Evolutionary conservation across 371 early-diverging fungal species (phyloP).

Genomic region (Vairimorpha necatrix): DNA sequence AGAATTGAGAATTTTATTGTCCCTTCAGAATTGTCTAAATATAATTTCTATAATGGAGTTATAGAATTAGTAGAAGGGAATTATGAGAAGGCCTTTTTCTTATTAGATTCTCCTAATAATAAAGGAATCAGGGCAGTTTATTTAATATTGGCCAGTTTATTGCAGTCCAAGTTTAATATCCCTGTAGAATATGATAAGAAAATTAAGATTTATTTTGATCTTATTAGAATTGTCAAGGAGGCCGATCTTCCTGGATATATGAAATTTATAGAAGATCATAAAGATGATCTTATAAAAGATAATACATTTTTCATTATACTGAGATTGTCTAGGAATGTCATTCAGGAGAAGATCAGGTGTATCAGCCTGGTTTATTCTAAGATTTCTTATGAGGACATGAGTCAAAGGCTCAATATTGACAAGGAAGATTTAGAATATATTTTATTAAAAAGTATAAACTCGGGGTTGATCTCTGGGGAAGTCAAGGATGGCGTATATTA

Average conservation of each 20-base stretch:
- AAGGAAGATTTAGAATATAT: conserved; percentile 30
- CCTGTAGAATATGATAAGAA: conserved; percentile 20
- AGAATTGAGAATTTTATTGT: conserved; percentile 12
- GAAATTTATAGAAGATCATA: conserved; percentile 23
- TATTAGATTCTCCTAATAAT: conserved; percentile 19
- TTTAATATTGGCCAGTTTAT: conserved; percentile 41
- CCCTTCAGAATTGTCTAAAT: conserved; percentile 31
- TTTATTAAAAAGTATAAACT: conserved; percentile 26
- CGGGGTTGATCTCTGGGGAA: conserved; percentile 21
- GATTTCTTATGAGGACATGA: conserved; percentile 41
- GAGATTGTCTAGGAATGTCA: conserved; percentile 36
- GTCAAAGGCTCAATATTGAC: conserved; percentile 16
- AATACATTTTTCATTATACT: conserved; percentile 39
- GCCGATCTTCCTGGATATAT: conserved; percentile 30
- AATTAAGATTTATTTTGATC: conserved; percentile 33
- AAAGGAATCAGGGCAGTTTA: conserved; percentile 15
- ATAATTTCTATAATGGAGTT: conserved; percentile 46
- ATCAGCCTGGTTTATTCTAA: conserved; percentile 37
- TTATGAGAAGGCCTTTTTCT: conserved; percentile 19
- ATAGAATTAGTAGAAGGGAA: conserved; percentile 39
- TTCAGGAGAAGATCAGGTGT: conserved; percentile 51
- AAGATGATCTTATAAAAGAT: conserved; percentile 13
- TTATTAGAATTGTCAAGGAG: conserved; percentile 32
- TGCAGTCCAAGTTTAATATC: conserved; percentile 31
- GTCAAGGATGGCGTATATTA: conserved; percentile 32